Base-by-base conservation (phyloP, 768 basidiomycete genomes). In the Mycena sanguinolenta region DNA sequence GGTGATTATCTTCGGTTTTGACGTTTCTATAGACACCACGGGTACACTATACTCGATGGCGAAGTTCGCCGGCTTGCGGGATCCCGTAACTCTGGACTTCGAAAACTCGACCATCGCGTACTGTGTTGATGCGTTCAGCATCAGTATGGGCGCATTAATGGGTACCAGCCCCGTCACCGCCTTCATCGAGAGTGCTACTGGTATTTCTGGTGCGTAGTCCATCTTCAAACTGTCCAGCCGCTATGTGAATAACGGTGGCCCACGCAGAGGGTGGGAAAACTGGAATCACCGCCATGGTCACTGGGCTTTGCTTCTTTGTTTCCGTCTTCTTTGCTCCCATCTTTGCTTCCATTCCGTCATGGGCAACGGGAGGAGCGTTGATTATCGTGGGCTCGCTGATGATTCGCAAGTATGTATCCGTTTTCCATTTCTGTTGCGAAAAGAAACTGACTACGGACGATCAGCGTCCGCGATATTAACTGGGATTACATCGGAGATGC, bases 21-120 rank as follows among this genome's bases (percentile, higher is more conserved):
- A 67, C 36, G 23, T 60, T 67, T n/a, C n/a, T 50, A 63, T 71
- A 86, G 86, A 87, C 77, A 87, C 86, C 69, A 87, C 87, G 69
- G 87, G 95, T 76, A 95, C 95, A 12, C 83, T 96, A 5, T 95
- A 95, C 78, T 92, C 95, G 44, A 95, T 96, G 95, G 93, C 94
- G 62, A 95, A 93, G 78, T 95, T 95, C 71, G 94, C 95, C 8
- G 93, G 93, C n/a, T 86, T 96, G 2, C 93, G 93, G 55, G 91
- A 95, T 76, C 91, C 91, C 1, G 88, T 93, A 17, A 95, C 94
- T 28, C 84, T 95, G 65, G 95, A 96, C 78, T 96, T 96, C 74
- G 95, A 96, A 81, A 89, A 90, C 71, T 93, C 91, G 21, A 93
- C 91, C 16, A 83, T 92, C 69, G 94, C 94, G 4, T 95, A 95